Evolutionary conservation across 768 basidiomycete species (phyloP).

Genomic region (Rhodotorula toruloides): DNA sequence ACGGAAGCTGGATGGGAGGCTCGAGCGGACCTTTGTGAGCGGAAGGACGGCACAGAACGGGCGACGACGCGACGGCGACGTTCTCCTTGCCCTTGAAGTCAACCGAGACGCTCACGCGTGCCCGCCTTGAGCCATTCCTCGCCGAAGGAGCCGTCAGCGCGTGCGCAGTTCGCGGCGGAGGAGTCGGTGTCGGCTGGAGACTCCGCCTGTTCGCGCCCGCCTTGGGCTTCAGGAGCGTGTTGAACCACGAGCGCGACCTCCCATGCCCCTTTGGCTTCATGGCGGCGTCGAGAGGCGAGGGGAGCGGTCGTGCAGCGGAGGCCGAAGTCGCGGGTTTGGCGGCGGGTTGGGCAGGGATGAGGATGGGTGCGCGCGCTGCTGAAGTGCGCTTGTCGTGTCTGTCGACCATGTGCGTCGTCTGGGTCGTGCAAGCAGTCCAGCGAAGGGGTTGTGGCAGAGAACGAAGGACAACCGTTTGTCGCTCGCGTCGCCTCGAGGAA

Average conservation of each 20-base stretch:
- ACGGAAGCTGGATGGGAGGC: neutral
- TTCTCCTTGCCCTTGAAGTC: neutral
- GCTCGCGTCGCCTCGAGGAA: no score
- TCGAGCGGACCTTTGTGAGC: neutral
- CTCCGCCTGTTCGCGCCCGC: no score
- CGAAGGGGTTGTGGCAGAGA: no score
- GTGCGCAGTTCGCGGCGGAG: no score
- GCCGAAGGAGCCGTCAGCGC: neutral
- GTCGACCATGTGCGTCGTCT: neutral
- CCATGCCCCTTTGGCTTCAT: no score
- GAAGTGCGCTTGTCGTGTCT: neutral
- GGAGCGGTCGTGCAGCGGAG: neutral
- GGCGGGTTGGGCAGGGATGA: neutral
- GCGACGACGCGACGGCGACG: neutral
- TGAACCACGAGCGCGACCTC: constrained; percentile 1
- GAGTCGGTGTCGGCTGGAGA: neutral
- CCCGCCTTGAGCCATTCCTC: no score
- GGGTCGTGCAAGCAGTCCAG: neutral
- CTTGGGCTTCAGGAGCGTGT: neutral
- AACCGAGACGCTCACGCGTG: neutral
- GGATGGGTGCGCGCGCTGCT: neutral
- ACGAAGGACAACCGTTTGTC: neutral
- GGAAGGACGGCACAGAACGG: neutral
- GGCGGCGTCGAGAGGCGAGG: neutral
- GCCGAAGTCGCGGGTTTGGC: neutral